phyloP scores from a whole-genome alignment of 2,329 filamentous ascomycete species.

The Ceratocystis papillata region DNA sequence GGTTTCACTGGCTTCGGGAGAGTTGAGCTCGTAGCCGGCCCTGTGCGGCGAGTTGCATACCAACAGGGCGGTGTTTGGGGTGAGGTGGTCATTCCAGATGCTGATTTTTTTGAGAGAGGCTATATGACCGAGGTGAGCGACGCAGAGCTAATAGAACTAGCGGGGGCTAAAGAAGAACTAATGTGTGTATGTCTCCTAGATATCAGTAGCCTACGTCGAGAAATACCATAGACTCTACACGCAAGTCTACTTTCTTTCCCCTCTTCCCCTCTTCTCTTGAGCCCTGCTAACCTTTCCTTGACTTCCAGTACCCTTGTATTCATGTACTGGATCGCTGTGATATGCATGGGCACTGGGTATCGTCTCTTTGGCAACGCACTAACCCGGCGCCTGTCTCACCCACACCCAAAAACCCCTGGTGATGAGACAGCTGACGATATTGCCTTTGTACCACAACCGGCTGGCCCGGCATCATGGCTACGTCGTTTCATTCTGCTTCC shows the following conservation, averaged over 20 bases:
- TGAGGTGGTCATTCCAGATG: slow-evolving; percentile 19
- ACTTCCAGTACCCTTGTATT: slow-evolving; percentile 8
- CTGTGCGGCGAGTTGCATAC: slow-evolving; percentile 15
- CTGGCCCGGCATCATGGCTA: slow-evolving; percentile 28
- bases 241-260: background rate
- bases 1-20: slow-evolving; percentile 1
- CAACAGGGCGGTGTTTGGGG: slow-evolving; percentile 15
- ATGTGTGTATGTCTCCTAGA: slow-evolving; percentile 23
- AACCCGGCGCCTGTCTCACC: background rate
- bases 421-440: background rate
- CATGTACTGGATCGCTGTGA: slow-evolving; percentile 35
- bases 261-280: background rate
- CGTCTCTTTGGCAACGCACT: slow-evolving; percentile 26
- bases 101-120: slow-evolving; percentile 19
- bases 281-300: background rate
- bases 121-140: slow-evolving; percentile 20
- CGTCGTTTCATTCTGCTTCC: slow-evolving; percentile 33
- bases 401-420: background rate
- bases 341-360: slow-evolving; percentile 32
- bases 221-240: background rate
- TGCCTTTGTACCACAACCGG: slow-evolving; percentile 11
- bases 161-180: background rate
- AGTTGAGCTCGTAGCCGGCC: background rate
- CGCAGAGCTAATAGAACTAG: background rate
- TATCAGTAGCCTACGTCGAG: slow-evolving; percentile 32